Evolutionary conservation across 768 basidiomycete genomes (phyloP).

Genomic region (Mycena galericulata): DNA sequence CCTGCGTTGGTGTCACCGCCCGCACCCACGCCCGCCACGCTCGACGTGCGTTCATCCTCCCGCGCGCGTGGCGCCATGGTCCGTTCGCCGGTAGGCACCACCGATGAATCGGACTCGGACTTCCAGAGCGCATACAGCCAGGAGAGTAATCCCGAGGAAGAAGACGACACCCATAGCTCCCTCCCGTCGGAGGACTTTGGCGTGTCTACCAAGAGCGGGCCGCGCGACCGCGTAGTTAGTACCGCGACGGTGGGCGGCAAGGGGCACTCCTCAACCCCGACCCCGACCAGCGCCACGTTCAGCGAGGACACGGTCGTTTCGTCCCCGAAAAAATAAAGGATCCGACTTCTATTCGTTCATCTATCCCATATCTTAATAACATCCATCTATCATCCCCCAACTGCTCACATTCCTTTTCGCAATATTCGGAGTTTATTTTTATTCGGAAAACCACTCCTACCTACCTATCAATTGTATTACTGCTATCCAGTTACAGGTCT

Average conservation of each 20-base stretch:
- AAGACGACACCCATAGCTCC: constrained; percentile 39
- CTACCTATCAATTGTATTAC: no score
- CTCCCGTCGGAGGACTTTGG: constrained; percentile 44
- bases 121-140: constrained; percentile 83
- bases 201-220: constrained; percentile 14
- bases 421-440: not conserved
- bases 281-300: constrained; percentile 51
- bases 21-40: constrained; percentile 35
- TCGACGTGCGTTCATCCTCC: constrained; percentile 8
- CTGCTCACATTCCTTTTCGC: constrained; percentile 27
- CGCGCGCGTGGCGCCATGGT: constrained; percentile 10
- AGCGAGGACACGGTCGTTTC: constrained; percentile 53
- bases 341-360: not conserved
- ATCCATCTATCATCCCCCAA: constrained; percentile 11
- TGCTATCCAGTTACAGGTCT: no score
- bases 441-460: no score
- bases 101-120: constrained; percentile 86
- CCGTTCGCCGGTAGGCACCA: constrained; percentile 46
- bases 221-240: constrained; percentile 69
- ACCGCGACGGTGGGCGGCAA: constrained; percentile 58
- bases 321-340: not conserved
- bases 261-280: constrained; percentile 37
- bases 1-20: constrained; percentile 21
- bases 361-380: constrained; percentile 27
- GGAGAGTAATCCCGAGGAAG: constrained; percentile 36